Base-by-base conservation (phyloP, 306 rosid species). In the Abrus precatorius region DNA sequence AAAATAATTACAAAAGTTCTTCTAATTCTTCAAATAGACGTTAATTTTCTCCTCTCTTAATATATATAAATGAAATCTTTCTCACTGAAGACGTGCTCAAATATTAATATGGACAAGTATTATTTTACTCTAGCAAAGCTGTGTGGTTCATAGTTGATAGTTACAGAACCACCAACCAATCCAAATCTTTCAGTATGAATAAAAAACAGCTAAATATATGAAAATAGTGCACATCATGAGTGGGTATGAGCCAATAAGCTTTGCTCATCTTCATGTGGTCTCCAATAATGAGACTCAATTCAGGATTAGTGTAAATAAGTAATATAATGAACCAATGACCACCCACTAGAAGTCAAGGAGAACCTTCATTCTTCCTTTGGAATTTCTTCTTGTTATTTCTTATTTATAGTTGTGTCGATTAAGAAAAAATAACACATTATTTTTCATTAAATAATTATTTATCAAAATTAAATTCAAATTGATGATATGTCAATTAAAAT, bases 231-330 rank as follows among this genome's bases (percentile, higher is more conserved):
- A 44, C 48, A 3, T 3, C 29, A 40, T 38, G 48, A 3, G 14
- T 40, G 34, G 13, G 32, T 7, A 66, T 43, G 72, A 41, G 53
- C 53, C 36, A 66, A 66, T 43, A 41, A 65, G 1, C 50, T 65
- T 38, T 62, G 9, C 9, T 41, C 13, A 44, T 44, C 9, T 44
- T 44, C 48, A 4, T 27, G 52, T 44, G 73, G 20, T 20, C 40
- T 29, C 57, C 41, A 69, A 69, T 69, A 30, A 69, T 30, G 74
- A 29, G 29, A 69, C 57, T 67, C 10, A 12, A 12, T 66, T 65
- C 34, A 43, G 9, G 53, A 27, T 27, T 67, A 67, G 3, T 41
- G 27, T 43, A 66, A 28, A 48, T 9, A 44, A 44, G 0, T 4
- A 43, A 43, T 29, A 28, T 10, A 68, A 41, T 10, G 8, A 68